phyloP scores from a whole-genome alignment of 1,284 basidiomycete species.

The Amylostereum areolatum region DNA sequence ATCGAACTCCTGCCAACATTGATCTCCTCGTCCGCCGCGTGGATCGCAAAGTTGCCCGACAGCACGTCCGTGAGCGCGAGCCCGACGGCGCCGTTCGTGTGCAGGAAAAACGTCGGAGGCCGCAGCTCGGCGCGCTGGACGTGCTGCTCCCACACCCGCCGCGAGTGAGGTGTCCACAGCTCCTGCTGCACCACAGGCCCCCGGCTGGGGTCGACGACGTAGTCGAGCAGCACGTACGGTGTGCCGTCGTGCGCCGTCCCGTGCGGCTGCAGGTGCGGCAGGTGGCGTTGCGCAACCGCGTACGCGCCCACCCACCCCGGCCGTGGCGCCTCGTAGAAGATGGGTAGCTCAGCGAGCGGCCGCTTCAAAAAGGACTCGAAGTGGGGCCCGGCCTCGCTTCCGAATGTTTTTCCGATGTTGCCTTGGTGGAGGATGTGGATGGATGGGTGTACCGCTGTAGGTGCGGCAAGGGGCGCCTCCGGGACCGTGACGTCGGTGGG shows the following conservation, averaged over 20 bases:
- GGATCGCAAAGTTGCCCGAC: neutral
- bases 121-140: neutral
- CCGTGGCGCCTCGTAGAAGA: neutral
- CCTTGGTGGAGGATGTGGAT: neutral
- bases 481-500: neutral
- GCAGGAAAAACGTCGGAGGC: neutral
- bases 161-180: neutral
- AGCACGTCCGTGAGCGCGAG: neutral
- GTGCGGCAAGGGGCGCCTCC: neutral
- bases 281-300: neutral
- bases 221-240: neutral
- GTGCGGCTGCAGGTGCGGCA: neutral
- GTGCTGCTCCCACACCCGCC: constrained; percentile 1
- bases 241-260: neutral
- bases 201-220: neutral
- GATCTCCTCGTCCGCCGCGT: neutral
- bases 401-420: neutral
- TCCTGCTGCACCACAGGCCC: neutral
- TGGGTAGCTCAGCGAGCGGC: neutral
- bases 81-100: neutral
- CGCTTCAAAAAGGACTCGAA: neutral
- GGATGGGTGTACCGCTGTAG: neutral
- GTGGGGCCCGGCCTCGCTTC: neutral
- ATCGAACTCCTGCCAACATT: constrained; percentile 1
- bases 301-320: neutral